These are phyloP conservation scores for Teunomyces panamensis DNA, from an alignment of 805 yeast genomes.

Conservation along the genomic window DNA sequence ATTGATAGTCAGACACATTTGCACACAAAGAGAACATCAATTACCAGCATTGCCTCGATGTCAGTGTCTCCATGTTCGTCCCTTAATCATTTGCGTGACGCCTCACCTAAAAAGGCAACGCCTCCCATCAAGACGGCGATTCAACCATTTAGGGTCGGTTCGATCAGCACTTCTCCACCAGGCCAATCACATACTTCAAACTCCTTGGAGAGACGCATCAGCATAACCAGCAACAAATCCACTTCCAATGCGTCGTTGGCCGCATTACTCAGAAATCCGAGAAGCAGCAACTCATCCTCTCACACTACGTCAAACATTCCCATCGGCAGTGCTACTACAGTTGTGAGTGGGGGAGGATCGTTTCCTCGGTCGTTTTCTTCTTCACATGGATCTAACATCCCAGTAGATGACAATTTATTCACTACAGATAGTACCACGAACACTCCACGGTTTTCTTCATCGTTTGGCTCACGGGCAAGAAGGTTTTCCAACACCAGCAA, in stretches of 20 bases:
- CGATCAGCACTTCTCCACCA: slow-evolving; percentile 47
- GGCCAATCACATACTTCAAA: slow-evolving; percentile 21
- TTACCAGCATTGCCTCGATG: slow-evolving; percentile 12
- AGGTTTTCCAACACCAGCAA: slow-evolving; percentile 40
- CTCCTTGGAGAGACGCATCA: slow-evolving; percentile 36
- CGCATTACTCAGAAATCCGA: slow-evolving; percentile 49
- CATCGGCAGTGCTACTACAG: slow-evolving; percentile 12
- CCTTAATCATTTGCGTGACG: background rate
- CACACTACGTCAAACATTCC: slow-evolving; percentile 26
- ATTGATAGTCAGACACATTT: background rate
- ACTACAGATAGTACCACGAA: slow-evolving; percentile 23
- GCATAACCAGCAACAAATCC: slow-evolving; percentile 46
- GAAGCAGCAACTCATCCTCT: slow-evolving; percentile 43
- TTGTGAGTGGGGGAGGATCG: slow-evolving; percentile 11
- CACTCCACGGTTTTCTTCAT: slow-evolving; percentile 65
- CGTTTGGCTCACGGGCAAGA: slow-evolving; percentile 67
- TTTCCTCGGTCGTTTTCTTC: slow-evolving; percentile 39
- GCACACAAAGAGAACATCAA: slow-evolving; percentile 11
- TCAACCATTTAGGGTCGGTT: slow-evolving; percentile 64
- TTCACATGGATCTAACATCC: slow-evolving; percentile 36
- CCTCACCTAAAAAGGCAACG: slow-evolving; percentile 8
- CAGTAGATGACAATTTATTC: slow-evolving; percentile 24
- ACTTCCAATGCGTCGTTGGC: slow-evolving; percentile 54
- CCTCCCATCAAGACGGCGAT: slow-evolving; percentile 33
- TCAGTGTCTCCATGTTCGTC: slow-evolving; percentile 29